phyloP scores from a whole-genome alignment of 495 filamentous ascomycete genomes.

The Hyaloscypha finlandica region DNA sequence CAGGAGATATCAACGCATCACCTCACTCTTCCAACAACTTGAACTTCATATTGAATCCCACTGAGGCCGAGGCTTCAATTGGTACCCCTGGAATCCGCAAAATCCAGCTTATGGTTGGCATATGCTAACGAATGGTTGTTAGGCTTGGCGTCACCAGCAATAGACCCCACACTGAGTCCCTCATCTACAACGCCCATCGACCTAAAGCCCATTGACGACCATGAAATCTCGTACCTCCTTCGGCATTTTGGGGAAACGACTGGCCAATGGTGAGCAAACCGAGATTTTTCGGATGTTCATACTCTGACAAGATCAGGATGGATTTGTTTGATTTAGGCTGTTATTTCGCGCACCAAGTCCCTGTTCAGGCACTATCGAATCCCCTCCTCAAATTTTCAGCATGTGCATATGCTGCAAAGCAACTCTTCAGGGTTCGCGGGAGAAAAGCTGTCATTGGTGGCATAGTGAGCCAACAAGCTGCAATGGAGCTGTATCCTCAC shows the following conservation, averaged over 20 bases:
- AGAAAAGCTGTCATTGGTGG: slow-evolving; percentile 52
- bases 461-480: slow-evolving; percentile 48
- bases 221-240: slow-evolving; percentile 60
- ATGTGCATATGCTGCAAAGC: slow-evolving; percentile 63
- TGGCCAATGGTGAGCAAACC: slow-evolving; percentile 52
- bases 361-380: slow-evolving; percentile 56
- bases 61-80: slow-evolving; percentile 38
- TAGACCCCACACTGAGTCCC: slow-evolving; percentile 23
- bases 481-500: slow-evolving; percentile 49
- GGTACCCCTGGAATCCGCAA: not conserved
- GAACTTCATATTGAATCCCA: slow-evolving; percentile 61
- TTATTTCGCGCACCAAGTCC: slow-evolving; percentile 62
- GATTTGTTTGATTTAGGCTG: slow-evolving; percentile 61
- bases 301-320: slow-evolving; percentile 53
- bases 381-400: slow-evolving; percentile 61
- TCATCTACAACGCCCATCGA: slow-evolving; percentile 10
- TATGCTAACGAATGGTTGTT: not conserved
- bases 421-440: slow-evolving; percentile 56
- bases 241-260: slow-evolving; percentile 63
- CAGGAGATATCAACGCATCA: slow-evolving; percentile 13
- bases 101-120: not conserved
- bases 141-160: slow-evolving; percentile 20
- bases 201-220: slow-evolving; percentile 47
- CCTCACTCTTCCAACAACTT: slow-evolving; percentile 48
- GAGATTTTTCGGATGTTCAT: not conserved